These are phyloP conservation scores for Phylloporus sp. DNA, from an alignment of 1,284 basidiomycete species.

Conservation along the genomic window DNA sequence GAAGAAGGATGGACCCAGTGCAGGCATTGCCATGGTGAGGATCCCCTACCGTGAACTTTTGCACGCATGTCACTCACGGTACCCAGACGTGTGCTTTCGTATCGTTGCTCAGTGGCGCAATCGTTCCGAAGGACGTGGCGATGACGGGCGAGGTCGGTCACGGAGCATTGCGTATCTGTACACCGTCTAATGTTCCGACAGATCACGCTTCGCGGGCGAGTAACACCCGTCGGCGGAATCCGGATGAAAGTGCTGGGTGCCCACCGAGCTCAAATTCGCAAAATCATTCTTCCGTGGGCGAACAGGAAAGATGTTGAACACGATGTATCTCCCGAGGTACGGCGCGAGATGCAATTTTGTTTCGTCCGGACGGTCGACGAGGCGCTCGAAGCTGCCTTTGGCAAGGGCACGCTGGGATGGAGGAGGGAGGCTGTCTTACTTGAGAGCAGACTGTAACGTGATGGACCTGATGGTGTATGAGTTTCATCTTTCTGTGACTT, in stretches of 20 bases:
- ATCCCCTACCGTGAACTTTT: neutral
- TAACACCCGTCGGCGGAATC: conserved; percentile 84
- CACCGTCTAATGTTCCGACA: conserved; percentile 27
- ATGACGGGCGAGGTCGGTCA: conserved; percentile 80
- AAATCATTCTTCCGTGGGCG: conserved; percentile 80
- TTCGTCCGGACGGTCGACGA: conserved; percentile 82
- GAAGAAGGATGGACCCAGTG: conserved; percentile 91
- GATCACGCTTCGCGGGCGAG: conserved; percentile 79
- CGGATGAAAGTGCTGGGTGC: conserved; percentile 69
- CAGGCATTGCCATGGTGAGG: conserved; percentile 84
- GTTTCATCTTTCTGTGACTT: neutral
- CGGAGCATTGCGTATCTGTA: neutral
- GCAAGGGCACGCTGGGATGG: conserved; percentile 65
- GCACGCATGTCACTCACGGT: conserved; percentile 1
- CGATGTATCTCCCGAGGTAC: conserved; percentile 76
- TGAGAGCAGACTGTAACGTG: conserved; percentile 55
- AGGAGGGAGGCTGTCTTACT: conserved; percentile 51
- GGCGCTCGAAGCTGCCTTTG: conserved; percentile 82
- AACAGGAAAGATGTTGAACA: conserved; percentile 88
- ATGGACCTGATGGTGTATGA: neutral
- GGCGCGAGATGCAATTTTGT: conserved; percentile 75
- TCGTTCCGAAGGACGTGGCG: conserved; percentile 69
- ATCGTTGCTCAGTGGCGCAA: conserved; percentile 77
- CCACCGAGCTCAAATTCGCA: conserved; percentile 81
- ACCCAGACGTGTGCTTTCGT: conserved; percentile 79